These are phyloP conservation scores for Cytospora chrysosperma DNA, from an alignment of 2,329 filamentous ascomycete genomes.

Conservation along the genomic window DNA sequence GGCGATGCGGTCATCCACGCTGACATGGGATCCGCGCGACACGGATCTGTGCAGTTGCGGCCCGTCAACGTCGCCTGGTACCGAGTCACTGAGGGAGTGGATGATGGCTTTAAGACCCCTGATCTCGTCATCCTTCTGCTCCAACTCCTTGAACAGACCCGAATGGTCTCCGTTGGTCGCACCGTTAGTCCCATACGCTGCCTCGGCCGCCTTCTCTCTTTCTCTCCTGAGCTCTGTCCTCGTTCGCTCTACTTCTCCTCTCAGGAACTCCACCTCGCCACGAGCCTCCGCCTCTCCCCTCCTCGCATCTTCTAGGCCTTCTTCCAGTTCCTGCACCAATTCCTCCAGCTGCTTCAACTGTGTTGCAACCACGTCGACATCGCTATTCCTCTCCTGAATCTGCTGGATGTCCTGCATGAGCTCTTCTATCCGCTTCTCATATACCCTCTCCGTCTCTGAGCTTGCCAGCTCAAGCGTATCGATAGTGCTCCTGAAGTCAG, in stretches of 20 bases:
- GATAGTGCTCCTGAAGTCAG: conserved; percentile 94
- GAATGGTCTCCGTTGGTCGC: conserved; percentile 42
- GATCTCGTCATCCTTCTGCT: conserved; percentile 96
- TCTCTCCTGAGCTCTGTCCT: conserved; percentile 85
- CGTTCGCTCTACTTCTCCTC: conserved; percentile 91
- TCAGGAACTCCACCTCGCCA: conserved; percentile 91
- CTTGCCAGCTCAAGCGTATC: conserved; percentile 95
- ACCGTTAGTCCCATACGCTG: conserved; percentile 47
- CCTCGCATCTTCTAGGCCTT: conserved; percentile 91
- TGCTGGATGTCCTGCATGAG: conserved; percentile 81
- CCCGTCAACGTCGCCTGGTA: conserved; percentile 41
- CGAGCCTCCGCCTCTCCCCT: conserved; percentile 93
- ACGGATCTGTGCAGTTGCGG: conserved; percentile 37
- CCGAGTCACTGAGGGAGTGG: conserved; percentile 81
- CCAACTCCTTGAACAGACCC: conserved; percentile 69
- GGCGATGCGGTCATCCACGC: conserved; percentile 55
- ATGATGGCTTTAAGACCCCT: conserved; percentile 96
- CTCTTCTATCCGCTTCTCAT: conserved; percentile 88
- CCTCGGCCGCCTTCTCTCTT: conserved; percentile 73
- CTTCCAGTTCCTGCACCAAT: conserved; percentile 92
- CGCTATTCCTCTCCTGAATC: conserved; percentile 76
- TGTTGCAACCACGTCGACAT: conserved; percentile 85
- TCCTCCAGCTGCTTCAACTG: conserved; percentile 96
- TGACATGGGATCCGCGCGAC: conserved; percentile 45
- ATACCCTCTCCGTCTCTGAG: conserved; percentile 92